Base-by-base conservation (phyloP, 495 filamentous ascomycete species). In the Aspergillus bridgeri region DNA sequence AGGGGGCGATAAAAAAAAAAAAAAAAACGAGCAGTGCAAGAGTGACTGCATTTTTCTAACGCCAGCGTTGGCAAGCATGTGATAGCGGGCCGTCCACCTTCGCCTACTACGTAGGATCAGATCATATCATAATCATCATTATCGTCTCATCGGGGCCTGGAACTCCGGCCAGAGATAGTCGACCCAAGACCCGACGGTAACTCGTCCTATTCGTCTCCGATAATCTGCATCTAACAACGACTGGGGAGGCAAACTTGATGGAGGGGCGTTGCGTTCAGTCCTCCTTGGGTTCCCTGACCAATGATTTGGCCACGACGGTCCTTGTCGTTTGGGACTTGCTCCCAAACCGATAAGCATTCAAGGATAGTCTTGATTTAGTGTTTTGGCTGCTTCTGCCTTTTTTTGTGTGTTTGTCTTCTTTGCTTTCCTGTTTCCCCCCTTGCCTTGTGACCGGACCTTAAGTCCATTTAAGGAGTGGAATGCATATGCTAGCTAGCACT, bases 201-300 rank as follows among this genome's bases (percentile, higher is more conserved):
- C 18, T 38, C 44, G 25, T 62, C 44, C 42, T 48, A 38, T 44
- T 43, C 33, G 18, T 22, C 38, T 13, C 52, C 54, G 44, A 53
- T 33, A 43, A n/a, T 53, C 56, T 59, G 62, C 56, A 60, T 47
- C 56, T 42, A 61, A 60, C 8, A 53, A 1, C 19, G 52, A 56
- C 56, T 50, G 48, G 58, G 62, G 55, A 51, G 24, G 54, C 56
- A 59, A 56, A 59, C 57, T n/a, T n/a, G n/a, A 38, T 21, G 46
- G 19, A 47, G 38, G 22, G 48, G 21, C 44, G 44, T 19, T 20
- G 21, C 44, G 44, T 47, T 47, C 44, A 18, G 44, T 47, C 44
- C 44, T 23, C 44, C 44, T 47, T 11, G n/a, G n/a, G 13, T 8
- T 18, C 43, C 43, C 43, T 23, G 19, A 9, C 44, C 44, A 19